phyloP scores from a whole-genome alignment of 805 yeast genomes.

The Starmerella apicola region DNA sequence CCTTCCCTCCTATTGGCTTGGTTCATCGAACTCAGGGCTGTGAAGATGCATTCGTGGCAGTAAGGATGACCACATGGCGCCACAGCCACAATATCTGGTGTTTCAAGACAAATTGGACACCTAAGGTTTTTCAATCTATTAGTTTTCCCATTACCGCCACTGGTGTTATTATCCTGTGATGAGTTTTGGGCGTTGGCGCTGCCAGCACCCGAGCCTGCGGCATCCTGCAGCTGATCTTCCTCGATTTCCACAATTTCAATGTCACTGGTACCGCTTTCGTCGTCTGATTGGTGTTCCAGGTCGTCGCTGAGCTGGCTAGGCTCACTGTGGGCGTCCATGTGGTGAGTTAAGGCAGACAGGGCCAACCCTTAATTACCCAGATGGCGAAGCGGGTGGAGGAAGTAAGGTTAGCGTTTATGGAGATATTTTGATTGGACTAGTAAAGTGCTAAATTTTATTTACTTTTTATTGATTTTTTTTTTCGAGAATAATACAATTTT shows the following conservation, averaged over 20 bases:
- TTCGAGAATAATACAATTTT: background rate
- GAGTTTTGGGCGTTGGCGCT: background rate
- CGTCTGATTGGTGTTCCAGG: conserved; percentile 1
- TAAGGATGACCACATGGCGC: conserved; percentile 19
- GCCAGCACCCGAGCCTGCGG: background rate
- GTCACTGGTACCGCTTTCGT: conserved; percentile 7
- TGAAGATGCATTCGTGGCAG: conserved; percentile 19
- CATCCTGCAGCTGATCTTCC: too few species aligned
- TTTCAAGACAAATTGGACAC: conserved; percentile 18
- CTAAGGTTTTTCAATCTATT: conserved; percentile 4
- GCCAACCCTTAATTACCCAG: background rate
- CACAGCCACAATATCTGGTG: conserved; percentile 19
- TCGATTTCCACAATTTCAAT: conserved; percentile 14
- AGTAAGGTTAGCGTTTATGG: background rate
- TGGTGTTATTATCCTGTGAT: background rate
- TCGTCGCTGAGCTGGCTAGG: conserved; percentile 1
- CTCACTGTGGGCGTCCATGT: background rate
- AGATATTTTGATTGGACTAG: background rate
- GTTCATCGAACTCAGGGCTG: conserved; percentile 13
- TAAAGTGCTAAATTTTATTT: background rate
- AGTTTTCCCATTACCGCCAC: too few species aligned
- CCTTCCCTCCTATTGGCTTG: conserved; percentile 10
- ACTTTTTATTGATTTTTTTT: too few species aligned
- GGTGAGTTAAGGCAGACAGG: too few species aligned
- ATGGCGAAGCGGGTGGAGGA: background rate